Evolutionary conservation across 2,329 filamentous ascomycete species (phyloP), one percentile per base, ranked within the genome.

Genomic region (Alternaria sp.): DNA sequence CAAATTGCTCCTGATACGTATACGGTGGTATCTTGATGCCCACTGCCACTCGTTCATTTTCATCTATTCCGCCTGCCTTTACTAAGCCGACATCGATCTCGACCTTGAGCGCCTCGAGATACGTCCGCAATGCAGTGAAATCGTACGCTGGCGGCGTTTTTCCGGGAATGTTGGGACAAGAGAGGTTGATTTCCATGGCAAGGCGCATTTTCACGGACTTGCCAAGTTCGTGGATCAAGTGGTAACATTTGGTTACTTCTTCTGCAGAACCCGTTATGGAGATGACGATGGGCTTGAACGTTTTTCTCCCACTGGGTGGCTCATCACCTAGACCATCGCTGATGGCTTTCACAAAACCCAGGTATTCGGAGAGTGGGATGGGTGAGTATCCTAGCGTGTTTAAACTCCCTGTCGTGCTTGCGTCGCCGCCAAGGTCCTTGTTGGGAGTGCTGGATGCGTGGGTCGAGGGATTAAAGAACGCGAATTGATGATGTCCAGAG

Each of bases 21-120:
- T 92, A 94, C 0, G 91, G 91, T 5, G 91, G 91, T 1, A 87
- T 89, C 72, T 94, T 94, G 64, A 94, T 81, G 0, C 91, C 91
- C 43, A 87, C 79, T 0, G 81, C 79, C 0, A 88, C 77, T 65
- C 0, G 54, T 49, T 3, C 61, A 63, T 7, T 65, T 61, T 18
- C 46, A 9, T 83, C 66, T 57, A 9, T 59, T 47, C 24, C 58
- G 6, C 16, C 54, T 3, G 4, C 59, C 22, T 26, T 59, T 54
- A 20, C 63, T 49, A 26, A 65, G 24, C 38, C 70, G 63, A 6
- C 38, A 49, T 57, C 53, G 6, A 82, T 78, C 3, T 74, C 63
- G 0, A 63, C 41, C 0, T 80, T 77, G 0, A 91, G 77, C 0
- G 79, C 78, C 1, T 67, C 64, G 2, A 94, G 78, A 62, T 92